phyloP scores from a whole-genome alignment of 225 moss, liverwort and hornwort genomes.

The Asterella californica region DNA sequence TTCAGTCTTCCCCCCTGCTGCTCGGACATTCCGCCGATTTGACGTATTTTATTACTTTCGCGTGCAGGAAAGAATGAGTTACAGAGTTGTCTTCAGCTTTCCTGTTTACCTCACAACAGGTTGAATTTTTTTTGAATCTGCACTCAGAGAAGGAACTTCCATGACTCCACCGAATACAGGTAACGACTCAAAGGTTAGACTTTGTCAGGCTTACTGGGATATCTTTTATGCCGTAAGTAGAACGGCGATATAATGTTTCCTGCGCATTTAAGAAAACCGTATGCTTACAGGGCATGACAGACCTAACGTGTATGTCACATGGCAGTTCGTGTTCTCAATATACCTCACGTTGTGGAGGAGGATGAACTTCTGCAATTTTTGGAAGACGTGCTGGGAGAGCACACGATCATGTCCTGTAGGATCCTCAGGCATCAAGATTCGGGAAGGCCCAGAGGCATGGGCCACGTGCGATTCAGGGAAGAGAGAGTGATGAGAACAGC shows the following conservation, averaged over 20 bases:
- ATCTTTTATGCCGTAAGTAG: neutral
- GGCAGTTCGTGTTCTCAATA: conserved; percentile 30
- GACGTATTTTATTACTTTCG: neutral
- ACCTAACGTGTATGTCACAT: conserved; percentile 9
- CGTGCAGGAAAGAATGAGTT: neutral
- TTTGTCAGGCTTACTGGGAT: neutral
- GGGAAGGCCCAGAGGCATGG: conserved; percentile 35
- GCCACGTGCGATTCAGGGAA: conserved; percentile 36
- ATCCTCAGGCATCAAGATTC: conserved; percentile 26
- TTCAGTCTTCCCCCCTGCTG: neutral
- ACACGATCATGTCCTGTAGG: conserved; percentile 25
- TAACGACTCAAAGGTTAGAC: neutral
- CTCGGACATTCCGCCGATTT: neutral
- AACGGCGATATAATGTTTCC: neutral
- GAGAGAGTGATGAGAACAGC: conserved; percentile 25
- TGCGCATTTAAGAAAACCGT: neutral
- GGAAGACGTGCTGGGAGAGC: conserved; percentile 27
- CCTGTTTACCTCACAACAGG: neutral
- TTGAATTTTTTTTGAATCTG: neutral
- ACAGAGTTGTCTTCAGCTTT: neutral
- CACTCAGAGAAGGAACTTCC: neutral
- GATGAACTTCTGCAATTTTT: conserved; percentile 30
- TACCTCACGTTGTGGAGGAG: conserved; percentile 38
- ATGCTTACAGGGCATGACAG: neutral
- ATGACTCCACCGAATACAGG: conserved; percentile 13